Percentiles rank a stretch among this genome's conserved stretches.
phyloP scores from a whole-genome alignment of 768 basidiomycete genomes.

The Glaciozyma antarctica region DNA sequence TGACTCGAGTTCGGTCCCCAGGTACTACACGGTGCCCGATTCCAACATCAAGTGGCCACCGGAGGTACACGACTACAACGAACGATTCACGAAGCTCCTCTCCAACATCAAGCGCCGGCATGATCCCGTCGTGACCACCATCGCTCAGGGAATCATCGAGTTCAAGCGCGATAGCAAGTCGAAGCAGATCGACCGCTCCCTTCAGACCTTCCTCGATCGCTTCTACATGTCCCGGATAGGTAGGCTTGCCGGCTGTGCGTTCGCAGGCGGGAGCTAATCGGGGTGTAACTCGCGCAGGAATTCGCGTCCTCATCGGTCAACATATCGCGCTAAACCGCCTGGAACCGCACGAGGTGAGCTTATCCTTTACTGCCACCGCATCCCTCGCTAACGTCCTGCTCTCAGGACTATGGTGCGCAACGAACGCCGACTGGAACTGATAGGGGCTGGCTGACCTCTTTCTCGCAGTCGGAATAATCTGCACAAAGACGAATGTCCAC shows the following conservation, averaged over 20 bases:
- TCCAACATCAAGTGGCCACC: slow-evolving; percentile 70
- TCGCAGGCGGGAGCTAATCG: neutral
- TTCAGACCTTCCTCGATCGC: slow-evolving; percentile 91
- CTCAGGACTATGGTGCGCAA: slow-evolving; percentile 32
- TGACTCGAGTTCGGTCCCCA: slow-evolving; percentile 36
- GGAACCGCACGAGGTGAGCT: slow-evolving; percentile 53
- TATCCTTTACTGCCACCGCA: too few species aligned
- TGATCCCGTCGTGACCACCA: slow-evolving; percentile 94
- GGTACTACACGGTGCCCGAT: slow-evolving; percentile 74
- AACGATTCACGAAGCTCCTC: slow-evolving; percentile 73
- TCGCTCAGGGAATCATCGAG: slow-evolving; percentile 87
- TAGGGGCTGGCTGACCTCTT: neutral
- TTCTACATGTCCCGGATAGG: slow-evolving; percentile 95
- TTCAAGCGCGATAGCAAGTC: slow-evolving; percentile 65
- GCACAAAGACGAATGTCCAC: slow-evolving; percentile 88
- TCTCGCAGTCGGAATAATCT: slow-evolving; percentile 95
- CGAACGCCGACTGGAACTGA: slow-evolving; percentile 18
- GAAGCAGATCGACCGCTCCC: slow-evolving; percentile 62
- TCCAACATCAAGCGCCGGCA: slow-evolving; percentile 87
- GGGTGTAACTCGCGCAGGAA: slow-evolving; percentile 39
- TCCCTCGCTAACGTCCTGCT: neutral
- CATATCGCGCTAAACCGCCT: slow-evolving; percentile 80
- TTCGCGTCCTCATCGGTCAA: slow-evolving; percentile 77
- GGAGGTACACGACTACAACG: slow-evolving; percentile 86
- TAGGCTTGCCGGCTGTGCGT: neutral